phyloP scores from a whole-genome alignment of 305 asterid genomes.

The Fraxinus sp. region DNA sequence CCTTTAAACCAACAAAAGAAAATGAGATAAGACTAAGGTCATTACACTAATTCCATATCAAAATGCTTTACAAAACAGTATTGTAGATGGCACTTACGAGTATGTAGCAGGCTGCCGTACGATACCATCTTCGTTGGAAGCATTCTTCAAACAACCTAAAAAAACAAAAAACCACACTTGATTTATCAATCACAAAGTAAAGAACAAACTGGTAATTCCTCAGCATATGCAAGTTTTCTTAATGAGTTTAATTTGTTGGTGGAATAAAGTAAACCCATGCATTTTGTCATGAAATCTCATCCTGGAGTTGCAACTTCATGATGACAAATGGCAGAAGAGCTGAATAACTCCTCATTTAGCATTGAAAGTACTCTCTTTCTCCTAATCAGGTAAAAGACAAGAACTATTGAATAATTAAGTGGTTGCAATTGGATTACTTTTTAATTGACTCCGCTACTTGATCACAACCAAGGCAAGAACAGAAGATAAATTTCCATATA shows the following conservation, averaged over 20 bases:
- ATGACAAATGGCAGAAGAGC: slow-evolving; percentile 11
- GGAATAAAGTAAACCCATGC: slow-evolving; percentile 15
- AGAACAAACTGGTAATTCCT: slow-evolving; percentile 8
- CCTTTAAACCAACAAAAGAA: slow-evolving; percentile 14
- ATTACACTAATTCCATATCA: neutral
- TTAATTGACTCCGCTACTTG: neutral
- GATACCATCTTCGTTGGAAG: slow-evolving; percentile 67
- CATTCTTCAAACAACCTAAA: slow-evolving; percentile 74
- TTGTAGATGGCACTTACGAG: slow-evolving; percentile 42
- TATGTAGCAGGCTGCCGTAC: slow-evolving; percentile 75
- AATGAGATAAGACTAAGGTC: neutral
- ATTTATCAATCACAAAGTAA: slow-evolving; percentile 22
- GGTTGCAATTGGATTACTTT: neutral
- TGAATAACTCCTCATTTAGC: slow-evolving; percentile 16
- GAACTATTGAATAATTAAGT: neutral
- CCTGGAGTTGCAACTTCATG: neutral
- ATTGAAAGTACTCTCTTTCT: slow-evolving; percentile 8
- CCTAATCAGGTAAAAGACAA: neutral
- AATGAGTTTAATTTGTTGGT: slow-evolving; percentile 11
- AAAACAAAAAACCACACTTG: neutral
- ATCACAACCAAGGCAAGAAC: neutral
- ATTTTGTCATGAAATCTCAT: neutral
- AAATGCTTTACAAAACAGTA: neutral
- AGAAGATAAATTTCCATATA: neutral
- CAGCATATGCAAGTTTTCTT: neutral